Conservation (phyloP, 495 filamentous ascomycete genomes). For the Aspergillus avenaceus region DNA sequence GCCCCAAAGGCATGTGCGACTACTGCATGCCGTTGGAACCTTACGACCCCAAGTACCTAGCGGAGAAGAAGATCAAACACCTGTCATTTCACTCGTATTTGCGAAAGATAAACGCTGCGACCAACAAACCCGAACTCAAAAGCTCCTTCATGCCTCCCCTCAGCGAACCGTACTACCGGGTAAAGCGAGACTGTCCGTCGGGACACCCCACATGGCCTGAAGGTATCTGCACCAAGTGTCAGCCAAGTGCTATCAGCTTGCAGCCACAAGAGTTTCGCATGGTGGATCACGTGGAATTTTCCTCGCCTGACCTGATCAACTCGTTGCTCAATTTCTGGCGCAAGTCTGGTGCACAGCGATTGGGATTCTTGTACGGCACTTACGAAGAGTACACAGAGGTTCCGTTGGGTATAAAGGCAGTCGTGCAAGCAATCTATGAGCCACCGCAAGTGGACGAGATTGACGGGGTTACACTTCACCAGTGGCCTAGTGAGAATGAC, state of each 20-base stretch:
- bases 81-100: constrained; percentile 93
- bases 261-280: constrained; percentile 94
- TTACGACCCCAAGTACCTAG: constrained; percentile 79
- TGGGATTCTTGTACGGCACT: constrained; percentile 88
- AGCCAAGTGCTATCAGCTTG: constrained; percentile 93
- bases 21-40: constrained; percentile 98
- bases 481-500: constrained; percentile 85
- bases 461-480: constrained; percentile 83
- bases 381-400: constrained; percentile 92
- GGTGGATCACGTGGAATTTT: constrained; percentile 98
- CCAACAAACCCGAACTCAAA: constrained; percentile 89
- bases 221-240: constrained; percentile 98
- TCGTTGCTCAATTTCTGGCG: constrained; percentile 90
- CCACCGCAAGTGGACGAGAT: constrained; percentile 85
- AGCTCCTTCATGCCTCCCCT: constrained; percentile 95
- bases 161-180: constrained; percentile 88
- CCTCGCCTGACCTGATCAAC: constrained; percentile 75
- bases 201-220: constrained; percentile 92
- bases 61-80: constrained; percentile 97
- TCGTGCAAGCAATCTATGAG: constrained; percentile 97
- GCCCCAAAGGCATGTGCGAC: constrained; percentile 97
- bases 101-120: constrained; percentile 89
- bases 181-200: constrained; percentile 83
- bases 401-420: constrained; percentile 89
- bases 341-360: constrained; percentile 67